Percentiles rank a stretch among this genome's conserved stretches.
phyloP scores from a whole-genome alignment of 768 basidiomycete genomes.

The Lentinula aciculospora region DNA sequence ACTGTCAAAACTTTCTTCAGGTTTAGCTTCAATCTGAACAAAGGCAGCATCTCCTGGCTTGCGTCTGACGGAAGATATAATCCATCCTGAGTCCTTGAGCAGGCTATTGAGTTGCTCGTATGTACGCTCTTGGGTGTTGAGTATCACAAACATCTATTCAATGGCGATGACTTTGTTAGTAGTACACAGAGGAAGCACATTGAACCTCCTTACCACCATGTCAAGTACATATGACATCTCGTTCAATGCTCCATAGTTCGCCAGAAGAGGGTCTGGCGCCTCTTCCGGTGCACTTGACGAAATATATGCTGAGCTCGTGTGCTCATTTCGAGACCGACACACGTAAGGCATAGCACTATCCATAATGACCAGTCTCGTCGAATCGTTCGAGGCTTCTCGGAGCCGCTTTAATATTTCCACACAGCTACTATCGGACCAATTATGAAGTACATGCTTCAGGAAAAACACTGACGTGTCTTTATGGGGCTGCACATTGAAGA shows the following conservation, averaged over 20 bases:
- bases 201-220: constrained; percentile 21
- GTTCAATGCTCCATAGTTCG: constrained; percentile 32
- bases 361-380: constrained; percentile 30
- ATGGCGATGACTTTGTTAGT: background rate
- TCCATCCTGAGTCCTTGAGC: constrained; percentile 8
- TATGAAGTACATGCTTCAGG: constrained; percentile 42
- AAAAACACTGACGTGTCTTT: constrained; percentile 36
- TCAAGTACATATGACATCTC: constrained; percentile 30
- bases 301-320: constrained; percentile 7
- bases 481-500: constrained; percentile 39
- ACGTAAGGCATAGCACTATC: constrained; percentile 34
- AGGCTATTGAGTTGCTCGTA: constrained; percentile 3
- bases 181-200: background rate
- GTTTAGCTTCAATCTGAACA: constrained; percentile 11
- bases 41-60: constrained; percentile 7
- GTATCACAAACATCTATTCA: constrained; percentile 12
- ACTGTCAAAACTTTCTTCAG: background rate
- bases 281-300: constrained; percentile 18
- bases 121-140: constrained; percentile 12
- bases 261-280: constrained; percentile 28
- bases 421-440: constrained; percentile 42
- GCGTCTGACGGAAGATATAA: constrained; percentile 8
- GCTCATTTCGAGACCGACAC: constrained; percentile 19
- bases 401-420: constrained; percentile 39
- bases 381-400: constrained; percentile 24